These are phyloP conservation scores for Kodamaea alishanica DNA, from an alignment of 1,139 yeast species.

Conservation along the genomic window DNA sequence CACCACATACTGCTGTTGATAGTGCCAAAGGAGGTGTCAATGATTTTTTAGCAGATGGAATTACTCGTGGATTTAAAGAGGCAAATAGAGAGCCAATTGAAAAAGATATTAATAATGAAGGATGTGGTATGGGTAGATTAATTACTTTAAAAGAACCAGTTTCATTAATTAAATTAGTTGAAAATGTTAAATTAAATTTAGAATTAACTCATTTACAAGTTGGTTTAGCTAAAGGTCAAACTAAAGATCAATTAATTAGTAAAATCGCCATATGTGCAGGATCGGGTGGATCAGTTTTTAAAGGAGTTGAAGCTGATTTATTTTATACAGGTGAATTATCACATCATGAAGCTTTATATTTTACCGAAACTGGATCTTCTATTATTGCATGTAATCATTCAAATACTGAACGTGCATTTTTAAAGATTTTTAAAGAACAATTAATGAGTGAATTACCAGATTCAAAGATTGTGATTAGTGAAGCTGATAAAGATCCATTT, in stretches of 20 bases:
- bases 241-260: slow-evolving; percentile 29
- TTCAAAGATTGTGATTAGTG: slow-evolving; percentile 45
- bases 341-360: slow-evolving; percentile 80
- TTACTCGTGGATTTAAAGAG: slow-evolving; percentile 31
- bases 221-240: slow-evolving; percentile 41
- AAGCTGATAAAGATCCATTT: slow-evolving; percentile 57
- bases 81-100: slow-evolving; percentile 27
- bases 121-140: slow-evolving; percentile 82
- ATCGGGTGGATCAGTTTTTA: slow-evolving; percentile 73
- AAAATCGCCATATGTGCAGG: slow-evolving; percentile 94
- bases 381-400: slow-evolving; percentile 84
- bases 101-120: slow-evolving; percentile 28
- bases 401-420: slow-evolving; percentile 87
- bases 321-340: slow-evolving; percentile 89
- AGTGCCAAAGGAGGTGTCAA: slow-evolving; percentile 91
- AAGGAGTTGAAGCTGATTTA: slow-evolving; percentile 67
- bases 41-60: slow-evolving; percentile 77
- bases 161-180: slow-evolving; percentile 44
- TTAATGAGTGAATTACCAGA: slow-evolving; percentile 46
- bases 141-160: slow-evolving; percentile 48
- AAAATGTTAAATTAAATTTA: slow-evolving; percentile 52
- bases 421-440: slow-evolving; percentile 47
- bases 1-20: slow-evolving; percentile 95
- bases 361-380: slow-evolving; percentile 68
- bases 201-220: slow-evolving; percentile 60